A percentile compares a stretch with the other conserved stretches of the same genome.
Conservation (phyloP, 148 eudicot species). For the Rhododendron mucronatum region DNA sequence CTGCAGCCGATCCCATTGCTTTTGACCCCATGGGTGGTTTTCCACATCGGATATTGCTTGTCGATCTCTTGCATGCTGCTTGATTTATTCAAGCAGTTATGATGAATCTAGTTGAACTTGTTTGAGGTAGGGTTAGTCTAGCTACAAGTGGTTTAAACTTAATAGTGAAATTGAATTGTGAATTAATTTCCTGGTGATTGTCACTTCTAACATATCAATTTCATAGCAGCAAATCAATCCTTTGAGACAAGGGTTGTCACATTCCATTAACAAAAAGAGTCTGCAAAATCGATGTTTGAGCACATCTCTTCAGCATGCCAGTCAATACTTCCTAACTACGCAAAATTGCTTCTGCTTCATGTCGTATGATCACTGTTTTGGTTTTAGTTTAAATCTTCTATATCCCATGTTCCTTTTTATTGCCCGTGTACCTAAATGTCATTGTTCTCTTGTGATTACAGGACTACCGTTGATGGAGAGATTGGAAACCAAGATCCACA, state of each 20-base stretch:
- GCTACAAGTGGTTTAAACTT: not conserved
- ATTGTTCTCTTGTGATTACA: conserved; percentile 6
- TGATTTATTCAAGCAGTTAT: not conserved
- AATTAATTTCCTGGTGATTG: not conserved
- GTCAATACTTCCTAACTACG: not conserved
- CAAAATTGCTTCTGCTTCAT: not conserved
- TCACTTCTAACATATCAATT: not conserved
- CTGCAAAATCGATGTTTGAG: not conserved
- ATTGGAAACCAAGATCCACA: conserved; percentile 51
- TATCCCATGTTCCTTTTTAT: not conserved
- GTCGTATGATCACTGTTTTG: not conserved
- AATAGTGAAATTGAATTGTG: not conserved
- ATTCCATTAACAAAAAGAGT: not conserved
- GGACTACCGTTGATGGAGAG: conserved; percentile 46
- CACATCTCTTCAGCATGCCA: not conserved
- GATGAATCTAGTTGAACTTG: not conserved
- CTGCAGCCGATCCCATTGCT: not conserved
- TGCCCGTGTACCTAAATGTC: not conserved
- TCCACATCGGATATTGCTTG: not conserved
- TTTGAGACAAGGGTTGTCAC: not conserved
- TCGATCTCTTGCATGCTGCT: not conserved
- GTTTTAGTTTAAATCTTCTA: not conserved
- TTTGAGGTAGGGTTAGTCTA: not conserved
- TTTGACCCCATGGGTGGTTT: not conserved
- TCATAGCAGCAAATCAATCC: not conserved